Percentiles rank a stretch among this genome's conserved stretches.
Evolutionary conservation across 2,329 filamentous ascomycete species (phyloP).

Genomic region (Magnaporthiopsis poae): DNA sequence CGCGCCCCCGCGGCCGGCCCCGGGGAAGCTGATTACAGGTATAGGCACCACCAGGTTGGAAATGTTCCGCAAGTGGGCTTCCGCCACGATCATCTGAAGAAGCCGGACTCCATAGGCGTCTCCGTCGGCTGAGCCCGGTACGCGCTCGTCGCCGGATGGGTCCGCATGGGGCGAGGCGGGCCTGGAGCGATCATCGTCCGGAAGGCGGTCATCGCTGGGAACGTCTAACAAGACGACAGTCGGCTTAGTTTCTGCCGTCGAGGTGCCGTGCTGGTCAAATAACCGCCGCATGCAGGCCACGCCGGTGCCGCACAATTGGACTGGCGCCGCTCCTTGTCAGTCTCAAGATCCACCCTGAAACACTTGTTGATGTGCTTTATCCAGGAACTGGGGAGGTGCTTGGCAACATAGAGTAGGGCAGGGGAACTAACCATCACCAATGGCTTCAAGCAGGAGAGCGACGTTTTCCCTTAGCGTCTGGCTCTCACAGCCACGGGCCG

Average conservation of each 20-base stretch:
- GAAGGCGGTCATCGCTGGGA: conserved; percentile 38
- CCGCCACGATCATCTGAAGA: conserved; percentile 47
- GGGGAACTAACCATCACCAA: conserved; percentile 40
- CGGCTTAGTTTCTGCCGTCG: conserved; percentile 42
- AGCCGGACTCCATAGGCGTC: conserved; percentile 47
- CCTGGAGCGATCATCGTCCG: conserved; percentile 26
- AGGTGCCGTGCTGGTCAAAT: conserved; percentile 42
- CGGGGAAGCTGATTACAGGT: conserved; percentile 37
- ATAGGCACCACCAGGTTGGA: conserved; percentile 49
- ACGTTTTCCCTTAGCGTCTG: conserved; percentile 36
- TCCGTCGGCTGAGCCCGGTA: conserved; percentile 29
- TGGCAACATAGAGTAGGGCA: conserved; percentile 11
- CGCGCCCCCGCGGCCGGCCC: background rate
- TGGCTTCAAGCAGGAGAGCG: conserved; percentile 40
- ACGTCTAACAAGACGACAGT: conserved; percentile 49
- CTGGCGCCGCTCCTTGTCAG: conserved; percentile 23
- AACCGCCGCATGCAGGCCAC: conserved; percentile 43
- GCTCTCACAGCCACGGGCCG: conserved; percentile 23
- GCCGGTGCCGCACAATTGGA: conserved; percentile 45
- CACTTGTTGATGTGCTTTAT: background rate
- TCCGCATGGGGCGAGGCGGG: conserved; percentile 37
- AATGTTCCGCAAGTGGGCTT: conserved; percentile 45
- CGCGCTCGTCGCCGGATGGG: conserved; percentile 28
- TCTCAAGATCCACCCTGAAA: background rate
- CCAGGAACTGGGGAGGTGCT: background rate